Evolutionary conservation across 352 stramenopile species (phyloP).

Genomic region (Phytophthora pluvialis): DNA sequence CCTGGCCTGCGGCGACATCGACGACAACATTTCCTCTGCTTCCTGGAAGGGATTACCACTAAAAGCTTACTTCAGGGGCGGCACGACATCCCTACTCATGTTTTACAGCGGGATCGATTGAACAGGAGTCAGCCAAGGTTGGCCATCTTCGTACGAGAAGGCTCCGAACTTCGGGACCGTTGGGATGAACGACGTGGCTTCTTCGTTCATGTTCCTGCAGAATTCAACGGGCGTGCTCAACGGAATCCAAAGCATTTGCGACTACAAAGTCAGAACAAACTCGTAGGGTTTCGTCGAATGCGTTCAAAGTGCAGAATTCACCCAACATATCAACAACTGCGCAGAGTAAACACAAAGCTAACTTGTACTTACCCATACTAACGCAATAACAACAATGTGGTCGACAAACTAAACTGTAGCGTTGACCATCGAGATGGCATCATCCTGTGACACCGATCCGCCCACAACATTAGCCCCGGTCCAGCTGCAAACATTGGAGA

Average conservation of each 20-base stretch:
- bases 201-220: slow-evolving; percentile 21
- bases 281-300: background rate
- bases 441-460: slow-evolving; percentile 20
- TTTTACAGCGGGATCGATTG: slow-evolving; percentile 22
- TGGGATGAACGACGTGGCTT: slow-evolving; percentile 10
- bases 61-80: slow-evolving; percentile 1
- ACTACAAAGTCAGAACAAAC: slow-evolving; percentile 11
- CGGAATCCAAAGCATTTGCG: slow-evolving; percentile 8
- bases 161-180: slow-evolving; percentile 1
- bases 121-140: slow-evolving; percentile 15
- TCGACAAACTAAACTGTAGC: slow-evolving; percentile 1
- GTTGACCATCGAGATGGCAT: slow-evolving; percentile 23
- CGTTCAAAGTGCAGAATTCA: too few relatives aligned
- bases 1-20: slow-evolving; percentile 14
- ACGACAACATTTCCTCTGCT: slow-evolving; percentile 17
- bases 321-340: too few relatives aligned
- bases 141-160: background rate
- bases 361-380: too few relatives aligned
- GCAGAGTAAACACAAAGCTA: background rate
- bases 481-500: slow-evolving; percentile 30
- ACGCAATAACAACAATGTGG: background rate
- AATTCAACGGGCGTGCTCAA: slow-evolving; percentile 5
- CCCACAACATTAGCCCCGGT: slow-evolving; percentile 23
- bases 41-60: slow-evolving; percentile 19
- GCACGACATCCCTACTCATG: background rate